Base-by-base conservation (phyloP, 2,329 filamentous ascomycete genomes). In the Penicillium sp. region DNA sequence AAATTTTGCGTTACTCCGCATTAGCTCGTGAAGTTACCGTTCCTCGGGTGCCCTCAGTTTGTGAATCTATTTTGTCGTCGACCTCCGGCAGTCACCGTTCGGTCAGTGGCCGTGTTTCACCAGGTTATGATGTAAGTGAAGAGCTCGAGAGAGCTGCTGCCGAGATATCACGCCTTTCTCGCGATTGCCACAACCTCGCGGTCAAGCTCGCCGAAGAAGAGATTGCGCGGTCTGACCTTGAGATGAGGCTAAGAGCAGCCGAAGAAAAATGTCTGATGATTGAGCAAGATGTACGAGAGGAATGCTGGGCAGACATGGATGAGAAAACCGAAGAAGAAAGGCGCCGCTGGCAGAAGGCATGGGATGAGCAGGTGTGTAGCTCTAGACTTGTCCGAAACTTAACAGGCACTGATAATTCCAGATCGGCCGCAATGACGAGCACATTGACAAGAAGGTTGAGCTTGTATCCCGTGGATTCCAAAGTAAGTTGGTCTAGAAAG, bases 1-100 rank as follows among this genome's bases (percentile, higher is more conserved):
- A 97, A 69, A 97, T 99, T 57, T 79, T 99, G 1, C 87, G 93
- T 16, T 99, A 99, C 75, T 94, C 90, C 19, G 93, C 94, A 0
- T 81, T 99, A 4, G 94, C 94, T 0, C 85, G 91, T 18, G 93
- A 97, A 74, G 89, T 97, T 10, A 95, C 93, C 0, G 90, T 97
- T 1, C 91, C 92, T 6, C 87, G 93, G 5, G 84, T 95, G 7
- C 92, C 92, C 0, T 94, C 89, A 44, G 85, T 93, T 47, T 89
- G 88, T 0, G 85, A 85, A 39, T 89, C 87, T 0, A 89, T 94
- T 32, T 60, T 78, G 58, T 71, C 72, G 34, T 59, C 57, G 53
- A 61, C 62, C 16, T 67, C 67, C n/a, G 74, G 74, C 6, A 69
- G 66, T 35, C 66, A 60, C 13, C 62, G 64, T 35, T 67, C 63